phyloP scores from a whole-genome alignment of 139 green algal species.

The Nannochloris sp. region DNA sequence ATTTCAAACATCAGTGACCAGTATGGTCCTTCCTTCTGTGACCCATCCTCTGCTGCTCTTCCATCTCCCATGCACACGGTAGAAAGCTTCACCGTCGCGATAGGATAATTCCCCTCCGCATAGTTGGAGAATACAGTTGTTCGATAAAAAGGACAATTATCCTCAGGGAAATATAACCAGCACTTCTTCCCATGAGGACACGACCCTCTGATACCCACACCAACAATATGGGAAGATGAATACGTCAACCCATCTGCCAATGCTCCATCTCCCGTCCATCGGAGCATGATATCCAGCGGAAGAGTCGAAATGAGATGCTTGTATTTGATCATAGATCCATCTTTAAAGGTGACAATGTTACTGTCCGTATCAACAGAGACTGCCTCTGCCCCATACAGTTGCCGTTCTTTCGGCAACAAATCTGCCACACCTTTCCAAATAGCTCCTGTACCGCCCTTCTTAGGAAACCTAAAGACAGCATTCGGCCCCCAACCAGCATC shows the following conservation, averaged over 20 bases:
- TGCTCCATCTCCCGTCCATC: conserved; percentile 53
- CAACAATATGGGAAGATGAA: conserved; percentile 75
- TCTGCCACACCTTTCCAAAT: conserved; percentile 83
- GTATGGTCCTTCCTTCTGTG: conserved; percentile 44
- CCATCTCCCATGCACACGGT: conserved; percentile 66
- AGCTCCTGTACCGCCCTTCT: conserved; percentile 67
- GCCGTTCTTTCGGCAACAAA: conserved; percentile 62
- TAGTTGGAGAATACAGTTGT: conserved; percentile 88
- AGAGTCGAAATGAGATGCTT: conserved; percentile 67
- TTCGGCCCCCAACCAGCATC: conserved; percentile 86
- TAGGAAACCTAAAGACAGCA: conserved; percentile 83
- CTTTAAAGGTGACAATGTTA: conserved; percentile 40
- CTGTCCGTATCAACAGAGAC: conserved; percentile 60
- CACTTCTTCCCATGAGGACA: conserved; percentile 80
- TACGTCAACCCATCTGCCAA: conserved; percentile 64
- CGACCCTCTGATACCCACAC: conserved; percentile 50
- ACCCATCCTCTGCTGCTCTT: conserved; percentile 5
- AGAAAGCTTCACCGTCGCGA: conserved; percentile 39
- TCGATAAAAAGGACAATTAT: conserved; percentile 86
- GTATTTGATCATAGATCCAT: conserved; percentile 40
- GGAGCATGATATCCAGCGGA: conserved; percentile 68
- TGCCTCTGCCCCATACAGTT: conserved; percentile 56
- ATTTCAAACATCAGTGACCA: conserved; percentile 94
- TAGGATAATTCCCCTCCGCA: conserved; percentile 68
- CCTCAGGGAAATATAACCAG: conserved; percentile 91